Evolutionary conservation across 306 rosid species (phyloP), one percentile per base, ranked within the genome.

Genomic region (Lathyrus sativus): DNA sequence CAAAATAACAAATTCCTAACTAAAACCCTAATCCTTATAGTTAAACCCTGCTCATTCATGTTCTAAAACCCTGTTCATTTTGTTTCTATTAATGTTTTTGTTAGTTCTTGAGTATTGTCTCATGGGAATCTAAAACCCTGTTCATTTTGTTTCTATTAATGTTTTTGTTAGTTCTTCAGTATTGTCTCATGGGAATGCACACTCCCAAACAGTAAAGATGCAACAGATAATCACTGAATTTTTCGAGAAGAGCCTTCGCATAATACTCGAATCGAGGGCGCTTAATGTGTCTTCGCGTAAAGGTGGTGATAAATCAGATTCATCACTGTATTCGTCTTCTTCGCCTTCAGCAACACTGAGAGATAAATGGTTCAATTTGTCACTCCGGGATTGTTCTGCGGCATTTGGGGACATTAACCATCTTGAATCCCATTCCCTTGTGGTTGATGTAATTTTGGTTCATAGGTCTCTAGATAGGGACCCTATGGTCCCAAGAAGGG

Each of bases 351-450:
- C 92, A 0, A 86, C 86, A 79, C 89, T 87, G 2, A 86, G 92
- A 85, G 95, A 92, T 67, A 89, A 86, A 74, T 88, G 96, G 96
- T 92, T 92, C 73, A 89, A 89, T 85, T 78, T 89, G 62, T 89
- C 96, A 0, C 80, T 88, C 4, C 76, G 89, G 65, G 93, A 88
- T 67, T 86, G 95, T 71, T 85, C 93, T 45, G 86, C 78, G 0
- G 89, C 87, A 1, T 19, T 92, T 4, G 91, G 86, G 74, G 88
- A 86, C 28, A 71, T 78, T 55, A 80, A 72, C 82, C 77, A 86
- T 82, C 82, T 63, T 0, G 93, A 89, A 38, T 88, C 79, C 2
- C 61, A 89, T 31, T 88, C 79, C 2, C 61, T 89, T 79, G 83
- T 92, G 33, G 79, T 92, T 24, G 96, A 92, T 85, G 92, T 92